Base-by-base conservation (phyloP, 345 rosid species). In the Lagerstroemia speciosa region DNA sequence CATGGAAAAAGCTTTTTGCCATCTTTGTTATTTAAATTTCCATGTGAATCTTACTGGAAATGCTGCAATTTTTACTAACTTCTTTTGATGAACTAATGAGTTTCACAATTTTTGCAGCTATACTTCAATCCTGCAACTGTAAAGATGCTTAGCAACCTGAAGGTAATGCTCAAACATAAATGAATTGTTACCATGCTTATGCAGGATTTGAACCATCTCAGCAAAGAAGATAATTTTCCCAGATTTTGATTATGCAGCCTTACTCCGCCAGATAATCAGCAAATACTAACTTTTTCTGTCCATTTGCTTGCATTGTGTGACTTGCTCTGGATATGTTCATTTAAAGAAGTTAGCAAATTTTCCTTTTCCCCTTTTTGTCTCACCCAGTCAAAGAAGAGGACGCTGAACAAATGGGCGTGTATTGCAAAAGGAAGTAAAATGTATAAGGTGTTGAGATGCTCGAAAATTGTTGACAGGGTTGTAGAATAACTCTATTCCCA, bases 91-190 rank as follows among this genome's bases (percentile, higher is more conserved):
- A 41, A 12, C 29, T 58, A 1, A 34, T 66, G 41, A n/a, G 60
- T 43, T 30, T 68, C 72, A 67, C 77, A 81, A 60, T 26, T 79
- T 73, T 70, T 75, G 74, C 94, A 93, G 98, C 83, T 93, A 69
- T 93, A 93, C 79, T 93, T 93, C 82, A 93, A 91, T 78, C 98
- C 98, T 73, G 98, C 98, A 41, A 93, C 98, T 10, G 98, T 93
- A 76, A 93, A 93, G 87, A 93, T 93, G 98, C 86, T 93, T 70
- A 91, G 98, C 81, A 93, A 93, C 79, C 80, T 93, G 76, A 93
- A 93, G 96, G 94, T 88, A 78, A 27, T 55, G 66, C 50, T 24
- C 46, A 41, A 9, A 41, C 14, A 41, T 41, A 41, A 41, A 32
- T 45, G 29, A 22, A 3, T 31, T 45, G 10, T 27, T 64, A 16